These are phyloP conservation scores for Hsuehochloa calcarea DNA, from an alignment of 176 grass and related monocot genomes.

Conservation along the genomic window DNA sequence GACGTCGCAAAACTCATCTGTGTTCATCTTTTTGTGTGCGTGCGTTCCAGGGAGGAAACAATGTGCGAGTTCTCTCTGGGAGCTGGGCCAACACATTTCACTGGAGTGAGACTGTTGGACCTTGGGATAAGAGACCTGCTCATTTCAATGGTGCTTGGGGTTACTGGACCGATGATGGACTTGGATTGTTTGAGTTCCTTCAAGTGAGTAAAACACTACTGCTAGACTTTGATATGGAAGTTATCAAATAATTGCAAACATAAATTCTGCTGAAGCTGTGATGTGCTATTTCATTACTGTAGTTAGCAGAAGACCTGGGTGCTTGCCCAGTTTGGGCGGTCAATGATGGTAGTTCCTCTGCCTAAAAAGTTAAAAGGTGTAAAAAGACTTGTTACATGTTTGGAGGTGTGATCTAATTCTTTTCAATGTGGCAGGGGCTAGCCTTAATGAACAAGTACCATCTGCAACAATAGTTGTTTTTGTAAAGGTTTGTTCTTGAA, in stretches of 20 bases:
- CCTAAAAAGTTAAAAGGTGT: not conserved
- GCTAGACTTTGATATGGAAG: constrained; percentile 16
- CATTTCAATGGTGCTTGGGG: constrained; percentile 90
- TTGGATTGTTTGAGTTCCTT: constrained; percentile 93
- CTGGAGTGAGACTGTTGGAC: constrained; percentile 82
- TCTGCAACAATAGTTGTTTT: constrained; percentile 65
- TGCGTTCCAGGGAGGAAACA: no score
- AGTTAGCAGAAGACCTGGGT: constrained; percentile 88
- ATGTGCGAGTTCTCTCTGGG: no score
- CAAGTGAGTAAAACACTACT: constrained; percentile 56
- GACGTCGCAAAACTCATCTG: no score
- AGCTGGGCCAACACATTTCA: no score
- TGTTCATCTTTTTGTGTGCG: no score
- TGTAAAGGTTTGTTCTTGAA: constrained; percentile 63
- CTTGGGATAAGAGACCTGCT: constrained; percentile 87
- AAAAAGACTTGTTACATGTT: constrained; percentile 1
- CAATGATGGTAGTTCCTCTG: constrained; percentile 67
- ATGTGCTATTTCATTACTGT: constrained; percentile 35
- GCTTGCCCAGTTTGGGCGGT: constrained; percentile 86
- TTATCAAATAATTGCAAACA: constrained; percentile 10
- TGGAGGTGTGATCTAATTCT: not conserved
- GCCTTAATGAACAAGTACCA: constrained; percentile 65
- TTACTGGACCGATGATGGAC: constrained; percentile 93
- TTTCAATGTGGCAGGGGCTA: constrained; percentile 66
- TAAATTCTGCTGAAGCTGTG: constrained; percentile 20